Evolutionary conservation across 2,329 filamentous ascomycete species (phyloP).

Genomic region (Exophiala mesophila): DNA sequence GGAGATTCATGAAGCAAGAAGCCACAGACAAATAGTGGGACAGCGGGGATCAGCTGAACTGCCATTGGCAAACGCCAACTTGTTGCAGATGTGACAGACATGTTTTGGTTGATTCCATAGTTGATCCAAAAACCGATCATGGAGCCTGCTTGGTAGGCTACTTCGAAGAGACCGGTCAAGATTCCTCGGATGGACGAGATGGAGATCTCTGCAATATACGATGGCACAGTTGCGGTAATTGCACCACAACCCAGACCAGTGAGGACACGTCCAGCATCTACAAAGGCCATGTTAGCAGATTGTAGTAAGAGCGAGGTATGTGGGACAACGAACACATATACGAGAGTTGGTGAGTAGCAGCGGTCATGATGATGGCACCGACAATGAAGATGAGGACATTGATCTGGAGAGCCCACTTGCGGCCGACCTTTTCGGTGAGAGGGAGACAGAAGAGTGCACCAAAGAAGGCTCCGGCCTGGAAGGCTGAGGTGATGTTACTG

Average conservation of each 20-base stretch:
- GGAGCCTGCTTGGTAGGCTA: constrained; percentile 32
- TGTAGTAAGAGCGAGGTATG: background rate
- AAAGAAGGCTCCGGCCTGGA: constrained; percentile 51
- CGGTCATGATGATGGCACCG: constrained; percentile 5
- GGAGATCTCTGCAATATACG: constrained; percentile 33
- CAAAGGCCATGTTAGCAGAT: background rate
- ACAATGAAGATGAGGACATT: constrained; percentile 3
- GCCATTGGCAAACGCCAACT: constrained; percentile 31
- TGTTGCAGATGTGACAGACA: constrained; percentile 21
- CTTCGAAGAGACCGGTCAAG: constrained; percentile 33
- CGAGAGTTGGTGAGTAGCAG: constrained; percentile 1
- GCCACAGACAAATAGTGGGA: constrained; percentile 28
- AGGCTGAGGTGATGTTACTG: constrained; percentile 47
- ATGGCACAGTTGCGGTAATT: constrained; percentile 32
- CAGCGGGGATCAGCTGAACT: constrained; percentile 29
- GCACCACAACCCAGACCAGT: constrained; percentile 33
- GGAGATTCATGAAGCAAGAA: constrained; percentile 3
- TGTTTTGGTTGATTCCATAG: constrained; percentile 32
- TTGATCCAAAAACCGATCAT: constrained; percentile 36
- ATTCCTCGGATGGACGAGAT: constrained; percentile 33
- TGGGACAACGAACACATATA: background rate
- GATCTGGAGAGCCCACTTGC: constrained; percentile 2
- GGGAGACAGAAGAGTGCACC: constrained; percentile 48
- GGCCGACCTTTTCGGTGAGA: constrained; percentile 3
- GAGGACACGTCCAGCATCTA: constrained; percentile 30